Conservation (phyloP, 139 green algal genomes). For the Volvox reticuliferus region DNA sequence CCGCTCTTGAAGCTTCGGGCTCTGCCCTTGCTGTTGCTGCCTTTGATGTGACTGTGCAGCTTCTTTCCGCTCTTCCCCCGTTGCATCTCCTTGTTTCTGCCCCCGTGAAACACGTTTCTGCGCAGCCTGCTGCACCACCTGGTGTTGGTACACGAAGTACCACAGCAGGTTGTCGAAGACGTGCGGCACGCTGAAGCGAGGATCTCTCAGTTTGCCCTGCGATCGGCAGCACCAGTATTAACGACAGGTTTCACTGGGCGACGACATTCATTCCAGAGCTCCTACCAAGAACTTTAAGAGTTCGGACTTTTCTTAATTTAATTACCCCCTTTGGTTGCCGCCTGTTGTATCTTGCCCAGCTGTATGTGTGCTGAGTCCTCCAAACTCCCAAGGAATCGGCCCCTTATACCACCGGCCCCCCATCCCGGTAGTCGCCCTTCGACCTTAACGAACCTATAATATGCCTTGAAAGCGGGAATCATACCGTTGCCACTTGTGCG, state of each 20-base stretch:
- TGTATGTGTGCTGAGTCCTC: no score
- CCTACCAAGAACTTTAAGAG: no score
- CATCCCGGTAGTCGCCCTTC: no score
- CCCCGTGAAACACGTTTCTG: neutral
- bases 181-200: constrained; percentile 29
- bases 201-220: constrained; percentile 42
- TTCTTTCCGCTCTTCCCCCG: neutral
- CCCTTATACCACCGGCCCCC: no score
- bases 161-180: constrained; percentile 63
- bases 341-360: no score
- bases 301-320: no score
- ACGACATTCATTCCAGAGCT: no score
- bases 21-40: neutral
- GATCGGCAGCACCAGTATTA: neutral
- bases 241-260: neutral
- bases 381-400: no score
- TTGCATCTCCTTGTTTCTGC: neutral
- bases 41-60: neutral
- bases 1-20: constrained; percentile 3
- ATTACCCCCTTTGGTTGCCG: no score
- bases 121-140: constrained; percentile 44
- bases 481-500: no score
- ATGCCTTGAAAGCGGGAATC: no score
- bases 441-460: no score
- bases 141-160: constrained; percentile 63